These are phyloP conservation scores for Saccharomycopsis guyanensis DNA, from an alignment of 805 yeast species.

Conservation along the genomic window DNA sequence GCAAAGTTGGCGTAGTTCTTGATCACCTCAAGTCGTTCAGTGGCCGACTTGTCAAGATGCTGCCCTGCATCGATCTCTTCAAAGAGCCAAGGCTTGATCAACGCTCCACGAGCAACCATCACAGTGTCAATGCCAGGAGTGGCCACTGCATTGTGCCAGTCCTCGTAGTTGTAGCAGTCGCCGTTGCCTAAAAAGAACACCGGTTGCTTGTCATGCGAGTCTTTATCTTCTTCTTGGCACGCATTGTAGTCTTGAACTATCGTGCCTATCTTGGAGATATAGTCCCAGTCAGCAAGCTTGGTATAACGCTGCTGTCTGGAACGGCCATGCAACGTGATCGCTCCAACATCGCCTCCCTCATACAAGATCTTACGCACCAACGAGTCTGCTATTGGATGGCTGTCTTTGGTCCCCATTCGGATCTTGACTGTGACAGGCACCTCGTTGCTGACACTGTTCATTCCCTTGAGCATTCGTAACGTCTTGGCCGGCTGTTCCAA, in stretches of 20 bases:
- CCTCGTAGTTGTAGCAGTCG: slow-evolving; percentile 78
- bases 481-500: slow-evolving; percentile 83
- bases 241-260: slow-evolving; percentile 52
- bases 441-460: slow-evolving; percentile 85
- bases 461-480: slow-evolving; percentile 71
- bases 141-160: slow-evolving; percentile 68
- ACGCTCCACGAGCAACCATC: slow-evolving; percentile 97
- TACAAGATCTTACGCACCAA: slow-evolving; percentile 61
- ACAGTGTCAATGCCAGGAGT: slow-evolving; percentile 76
- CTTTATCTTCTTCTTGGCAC: slow-evolving; percentile 52
- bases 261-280: slow-evolving; percentile 66
- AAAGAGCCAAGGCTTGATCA: slow-evolving; percentile 97
- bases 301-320: slow-evolving; percentile 95
- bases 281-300: slow-evolving; percentile 87
- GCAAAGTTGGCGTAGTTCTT: slow-evolving; percentile 69
- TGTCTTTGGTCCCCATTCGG: slow-evolving; percentile 84
- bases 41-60: slow-evolving; percentile 82
- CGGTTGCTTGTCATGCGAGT: slow-evolving; percentile 42
- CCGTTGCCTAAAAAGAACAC: slow-evolving; percentile 93
- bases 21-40: slow-evolving; percentile 77
- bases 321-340: slow-evolving; percentile 92
- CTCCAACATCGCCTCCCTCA: slow-evolving; percentile 72
- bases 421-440: slow-evolving; percentile 87
- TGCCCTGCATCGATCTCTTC: slow-evolving; percentile 90
- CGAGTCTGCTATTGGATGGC: slow-evolving; percentile 78